Conservation (phyloP, 2,329 filamentous ascomycete species). For the Fusarium sp. region DNA sequence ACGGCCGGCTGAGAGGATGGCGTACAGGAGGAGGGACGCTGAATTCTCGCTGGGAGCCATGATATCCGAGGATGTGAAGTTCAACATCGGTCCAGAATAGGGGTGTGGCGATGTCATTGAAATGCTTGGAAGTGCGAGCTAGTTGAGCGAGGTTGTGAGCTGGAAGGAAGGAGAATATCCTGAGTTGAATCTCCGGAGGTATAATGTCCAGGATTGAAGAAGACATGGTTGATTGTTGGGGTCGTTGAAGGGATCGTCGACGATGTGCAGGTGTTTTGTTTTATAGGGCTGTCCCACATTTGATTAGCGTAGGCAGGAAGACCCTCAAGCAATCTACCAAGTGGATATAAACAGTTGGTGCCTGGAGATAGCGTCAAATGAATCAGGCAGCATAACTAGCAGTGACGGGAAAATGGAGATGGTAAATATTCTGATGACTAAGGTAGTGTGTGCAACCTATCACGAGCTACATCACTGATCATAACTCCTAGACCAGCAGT, state of each 20-base stretch:
- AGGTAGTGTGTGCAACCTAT: too few relatives aligned
- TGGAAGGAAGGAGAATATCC: neutral
- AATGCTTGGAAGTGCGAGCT: conserved; percentile 1
- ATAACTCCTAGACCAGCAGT: too few relatives aligned
- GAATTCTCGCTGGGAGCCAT: neutral
- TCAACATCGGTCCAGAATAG: conserved; percentile 34
- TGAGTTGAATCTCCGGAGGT: conserved; percentile 2
- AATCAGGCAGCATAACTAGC: neutral
- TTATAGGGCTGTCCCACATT: neutral
- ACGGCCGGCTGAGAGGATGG: neutral
- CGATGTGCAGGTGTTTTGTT: neutral
- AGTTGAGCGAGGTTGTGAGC: neutral
- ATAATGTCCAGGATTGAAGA: neutral
- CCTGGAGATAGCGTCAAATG: neutral
- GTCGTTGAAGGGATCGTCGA: neutral
- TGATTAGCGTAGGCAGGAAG: neutral
- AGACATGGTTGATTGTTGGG: neutral
- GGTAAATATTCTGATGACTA: neutral
- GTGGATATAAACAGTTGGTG: neutral
- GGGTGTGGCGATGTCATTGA: conserved; percentile 4
- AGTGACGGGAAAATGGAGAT: neutral
- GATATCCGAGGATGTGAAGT: conserved; percentile 17
- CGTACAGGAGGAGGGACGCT: conserved; percentile 6
- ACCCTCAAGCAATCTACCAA: neutral
- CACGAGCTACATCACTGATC: too few relatives aligned